phyloP scores from a whole-genome alignment of 306 rosid species.

The Cicer chorassanicum region DNA sequence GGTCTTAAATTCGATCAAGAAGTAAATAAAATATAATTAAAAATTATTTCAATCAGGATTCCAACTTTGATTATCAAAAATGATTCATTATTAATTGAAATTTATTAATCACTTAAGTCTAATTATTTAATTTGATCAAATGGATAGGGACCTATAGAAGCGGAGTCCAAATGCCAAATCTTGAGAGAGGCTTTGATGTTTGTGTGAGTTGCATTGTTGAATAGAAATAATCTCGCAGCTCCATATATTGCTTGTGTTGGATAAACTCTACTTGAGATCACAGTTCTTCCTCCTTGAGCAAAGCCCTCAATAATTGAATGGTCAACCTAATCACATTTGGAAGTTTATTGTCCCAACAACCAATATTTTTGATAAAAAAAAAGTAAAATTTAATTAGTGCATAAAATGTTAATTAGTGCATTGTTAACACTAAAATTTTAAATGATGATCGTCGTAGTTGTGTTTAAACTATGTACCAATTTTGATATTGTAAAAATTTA shows the following conservation, averaged over 20 bases:
- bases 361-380: too few species aligned
- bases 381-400: too few species aligned
- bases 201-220: slow-evolving; percentile 72
- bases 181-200: slow-evolving; percentile 61
- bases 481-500: too few species aligned
- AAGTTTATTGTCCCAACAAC: not conserved
- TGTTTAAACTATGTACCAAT: too few species aligned
- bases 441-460: too few species aligned
- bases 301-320: slow-evolving; percentile 85
- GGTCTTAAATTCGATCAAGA: too few species aligned
- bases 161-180: slow-evolving; percentile 72
- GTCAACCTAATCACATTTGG: slow-evolving; percentile 57
- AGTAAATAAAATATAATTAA: too few species aligned
- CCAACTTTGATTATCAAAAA: too few species aligned
- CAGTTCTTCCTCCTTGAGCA: slow-evolving; percentile 76
- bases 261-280: slow-evolving; percentile 68
- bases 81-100: too few species aligned
- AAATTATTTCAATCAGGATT: too few species aligned
- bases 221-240: slow-evolving; percentile 66
- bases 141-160: slow-evolving; percentile 65
- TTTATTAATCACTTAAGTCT: fast-evolving
- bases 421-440: too few species aligned
- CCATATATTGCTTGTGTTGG: slow-evolving; percentile 85
- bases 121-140: slow-evolving; percentile 40
- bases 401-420: too few species aligned